A percentile compares a stretch with the other conserved stretches of the same genome.
These are phyloP conservation scores for Camellia granthamiana DNA, from an alignment of 148 eudicot genomes.

Conservation along the genomic window DNA sequence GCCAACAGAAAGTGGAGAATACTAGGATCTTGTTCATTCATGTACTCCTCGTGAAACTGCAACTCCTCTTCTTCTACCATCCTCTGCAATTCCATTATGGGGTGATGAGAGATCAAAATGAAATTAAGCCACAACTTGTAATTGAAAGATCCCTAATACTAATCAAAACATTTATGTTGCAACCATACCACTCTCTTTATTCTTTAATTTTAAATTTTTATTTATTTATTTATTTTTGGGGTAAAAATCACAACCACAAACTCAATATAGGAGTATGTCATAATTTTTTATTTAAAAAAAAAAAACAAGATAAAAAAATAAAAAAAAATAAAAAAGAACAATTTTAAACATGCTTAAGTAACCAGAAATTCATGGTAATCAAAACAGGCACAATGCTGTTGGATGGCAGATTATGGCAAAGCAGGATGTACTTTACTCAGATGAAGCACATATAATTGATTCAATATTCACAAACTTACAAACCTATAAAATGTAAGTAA, in stretches of 20 bases:
- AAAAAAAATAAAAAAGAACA: not conserved
- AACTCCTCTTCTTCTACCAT: conserved; percentile 94
- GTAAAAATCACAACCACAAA: not conserved
- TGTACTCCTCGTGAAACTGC: conserved; percentile 93
- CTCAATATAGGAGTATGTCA: not conserved
- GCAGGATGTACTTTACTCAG: not conserved
- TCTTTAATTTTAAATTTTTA: not conserved
- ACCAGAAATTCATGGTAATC: not conserved
- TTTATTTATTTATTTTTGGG: not conserved
- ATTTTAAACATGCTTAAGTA: not conserved
- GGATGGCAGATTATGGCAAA: not conserved
- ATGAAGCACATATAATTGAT: not conserved
- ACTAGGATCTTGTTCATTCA: conserved; percentile 98
- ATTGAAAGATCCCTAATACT: not conserved
- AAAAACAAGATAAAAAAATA: no score
- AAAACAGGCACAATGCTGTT: not conserved
- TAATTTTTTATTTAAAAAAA: no score
- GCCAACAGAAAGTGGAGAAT: conserved; percentile 97
- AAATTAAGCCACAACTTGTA: conserved; percentile 4
- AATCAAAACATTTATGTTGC: not conserved
- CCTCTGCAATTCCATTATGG: conserved; percentile 52
- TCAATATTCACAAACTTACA: not conserved
- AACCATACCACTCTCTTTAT: not conserved
- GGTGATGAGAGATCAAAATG: not conserved
- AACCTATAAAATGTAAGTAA: not conserved